Evolutionary conservation across 176 grass and related monocot genomes (phyloP), one percentile per base, ranked within the genome.

Genomic region (Hsuehochloa calcarea): DNA sequence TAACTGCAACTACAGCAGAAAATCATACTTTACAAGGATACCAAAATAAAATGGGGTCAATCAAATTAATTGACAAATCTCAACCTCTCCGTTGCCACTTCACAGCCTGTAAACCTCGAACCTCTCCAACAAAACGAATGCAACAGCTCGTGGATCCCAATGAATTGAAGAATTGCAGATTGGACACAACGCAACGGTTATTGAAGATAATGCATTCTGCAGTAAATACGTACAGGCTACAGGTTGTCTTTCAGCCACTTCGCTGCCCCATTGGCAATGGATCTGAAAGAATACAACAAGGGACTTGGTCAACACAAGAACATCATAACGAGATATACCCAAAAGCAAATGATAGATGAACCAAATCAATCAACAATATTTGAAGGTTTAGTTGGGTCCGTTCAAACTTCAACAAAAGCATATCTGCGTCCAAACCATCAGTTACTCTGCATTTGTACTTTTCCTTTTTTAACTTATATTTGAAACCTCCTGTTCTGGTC

Each of bases 211-310:
- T 65, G 35, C 31, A 20, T 84, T 13, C 37, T 23, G 60, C 27
- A 19, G 27, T 39, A 83, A 72, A 71, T 82, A 90, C 87, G 78
- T 78, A 79, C 88, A 83, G 38, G 58, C 84, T 92, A 94, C 64
- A 94, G 71, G 74, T 89, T 94, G 70, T 92, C 89, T 19, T 89
- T 89, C 44, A 94, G 84, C 92, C 92, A 94, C 71, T 94, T 94
- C 22, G 88, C 78, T 34, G 89, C 89, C 7, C 89, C 87, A 39
- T 78, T 87, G 64, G 61, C 80, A 75, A 94, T 59, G 23, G 92
- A 94, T 75, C 92, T 94, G 84, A 75, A 80, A 87, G 27, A 68
- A 85, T 80, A 65, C 31, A 75, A 23, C 45, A 56, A 68, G 15
- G 35, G 74, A 65, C 10, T 70, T 49, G 29, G 38, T 90, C 73